Evolutionary conservation across 2,329 filamentous ascomycete genomes (phyloP), one percentile per base, ranked within the genome.

Genomic region (Fusarium sarcochroum): DNA sequence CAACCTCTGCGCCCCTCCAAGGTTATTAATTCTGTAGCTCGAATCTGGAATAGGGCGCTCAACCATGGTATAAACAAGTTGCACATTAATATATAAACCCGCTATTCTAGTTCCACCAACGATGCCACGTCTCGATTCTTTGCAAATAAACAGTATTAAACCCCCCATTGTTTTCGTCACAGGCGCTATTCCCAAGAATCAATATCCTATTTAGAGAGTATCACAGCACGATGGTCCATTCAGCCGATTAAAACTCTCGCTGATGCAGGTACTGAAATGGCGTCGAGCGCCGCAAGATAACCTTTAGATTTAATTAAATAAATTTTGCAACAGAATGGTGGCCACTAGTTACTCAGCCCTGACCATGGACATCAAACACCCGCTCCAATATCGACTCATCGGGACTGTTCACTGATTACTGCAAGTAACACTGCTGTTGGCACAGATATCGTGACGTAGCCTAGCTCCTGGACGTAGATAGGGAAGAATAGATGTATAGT

Each of bases 261-360:
- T 40, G 37, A 37, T 42, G 23, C 48, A 51, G 48, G 48, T 41
- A 41, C 48, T 34, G 48, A 37, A 51, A 41, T 37, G 9, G n/a
- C 48, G 27, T 42, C 48, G 18, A 51, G 21, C n/a, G n/a, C n/a
- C 48, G 48, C 38, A 42, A 42, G 35, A 51, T 51, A 42, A 32
- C 48, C 37, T 41, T 51, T 51, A 51, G 48, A 51, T 51, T 40
- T 51, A 41, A 51, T 51, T 25, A 51, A 51, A 51, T 6, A 51
- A 51, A 20, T n/a, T 51, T 51, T 51, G 48, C 48, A 51, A 42
- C 6, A 51, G 48, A 37, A 51, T 32, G 48, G 48, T 40, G 48
- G 48, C 48, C 48, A 20, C 48, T 42, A 51, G 37, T 41, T 40
- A 51, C 25, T 51, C n/a, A n/a, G n/a, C n/a, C n/a, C n/a, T n/a